Evolutionary conservation across 257 asterid genomes (phyloP), one percentile per base, ranked within the genome.

Genomic region (Avicennia marina): DNA sequence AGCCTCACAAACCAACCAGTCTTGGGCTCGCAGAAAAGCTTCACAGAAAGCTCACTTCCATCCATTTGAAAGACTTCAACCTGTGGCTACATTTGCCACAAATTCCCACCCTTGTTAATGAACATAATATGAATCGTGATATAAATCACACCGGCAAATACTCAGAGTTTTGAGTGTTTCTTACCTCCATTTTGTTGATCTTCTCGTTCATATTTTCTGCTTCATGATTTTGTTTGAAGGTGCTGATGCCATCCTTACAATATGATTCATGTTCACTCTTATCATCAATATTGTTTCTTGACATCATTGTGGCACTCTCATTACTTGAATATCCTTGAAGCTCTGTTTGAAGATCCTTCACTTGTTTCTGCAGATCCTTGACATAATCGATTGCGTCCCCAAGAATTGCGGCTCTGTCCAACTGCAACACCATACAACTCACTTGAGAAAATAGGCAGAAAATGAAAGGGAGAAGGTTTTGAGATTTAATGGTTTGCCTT

Each of bases 121-220:
- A 3, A 26, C n/a, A n/a, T n/a, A 26, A 32, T 20, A 31, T 29
- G 21, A 7, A 26, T 2, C 7, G 34, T 4, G 8, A 17, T 29
- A 8, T 9, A 53, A 33, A 53, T 7, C 11, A 31, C 21, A 9
- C 10, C 4, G 27, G 10, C 8, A 19, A 54, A 21, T 15, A 32
- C 29, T 11, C 32, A n/a, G 3, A 11, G 4, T 33, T 22, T 21
- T n/a, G 11, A 17, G 20, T 40, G 9, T 29, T 11, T 29, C 21
- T 29, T 80, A 83, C 91, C 91, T 83, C 91, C 91, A 83, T 80
- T 64, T 83, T 87, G 56, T 79, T 84, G 71, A 65, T 65, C 54
- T 68, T 72, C 11, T 68, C 72, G 16, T 26, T 57, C 11, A 17
- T 24, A 47, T 57, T 65, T 26, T 77, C 80, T 8, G 53, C 34